Evolutionary conservation across 768 basidiomycete genomes (phyloP), one percentile per base, ranked within the genome.

Genomic region (Lactarius trivialis): DNA sequence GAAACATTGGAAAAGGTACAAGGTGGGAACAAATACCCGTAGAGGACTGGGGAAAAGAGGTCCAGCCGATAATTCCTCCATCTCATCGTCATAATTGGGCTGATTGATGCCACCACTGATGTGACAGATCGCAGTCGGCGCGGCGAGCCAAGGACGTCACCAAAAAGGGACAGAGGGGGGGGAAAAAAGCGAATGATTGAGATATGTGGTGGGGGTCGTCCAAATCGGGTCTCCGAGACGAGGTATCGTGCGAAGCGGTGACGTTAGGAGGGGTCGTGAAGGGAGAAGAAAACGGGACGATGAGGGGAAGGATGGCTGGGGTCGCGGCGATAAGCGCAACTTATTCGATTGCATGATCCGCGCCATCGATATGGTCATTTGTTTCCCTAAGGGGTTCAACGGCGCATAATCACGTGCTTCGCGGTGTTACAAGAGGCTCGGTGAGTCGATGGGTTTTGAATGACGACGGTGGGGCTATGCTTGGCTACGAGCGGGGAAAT

Each of bases 341-440:
- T 55, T 45, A 50, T 55, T 37, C 17, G 57, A 50, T 59, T 50
- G 62, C 24, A 60, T 63, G 62, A 63, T 63, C 62, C 62, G 63
- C 63, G 58, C 63, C 63, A 51, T 60, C 58, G 58, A 55, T 56
- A 51, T 41, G 58, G 63, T 39, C 24, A 55, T 34, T 39, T 24
- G 34, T 50, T 60, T 51, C 63, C 63, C 33, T 48, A 64, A 36
- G 32, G 39, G 14, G 54, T 43, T 55, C 37, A 36, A 30, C 49
- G 39, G 63, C 63, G 48, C 19, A 45, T 19, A 36, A 60, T 64
- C 63, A 64, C 63, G 63, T 64, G 63, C 26, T 4, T 43, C 30
- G 50, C 63, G 53, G 58, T 54, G 61, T 62, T 62, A 51, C 55
- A 51, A 12, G 50, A 52, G 58, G 58, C 58, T 55, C 60, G 60